These are phyloP conservation scores for Lomentospora prolificans DNA, from an alignment of 2,329 filamentous ascomycete species.

Conservation along the genomic window DNA sequence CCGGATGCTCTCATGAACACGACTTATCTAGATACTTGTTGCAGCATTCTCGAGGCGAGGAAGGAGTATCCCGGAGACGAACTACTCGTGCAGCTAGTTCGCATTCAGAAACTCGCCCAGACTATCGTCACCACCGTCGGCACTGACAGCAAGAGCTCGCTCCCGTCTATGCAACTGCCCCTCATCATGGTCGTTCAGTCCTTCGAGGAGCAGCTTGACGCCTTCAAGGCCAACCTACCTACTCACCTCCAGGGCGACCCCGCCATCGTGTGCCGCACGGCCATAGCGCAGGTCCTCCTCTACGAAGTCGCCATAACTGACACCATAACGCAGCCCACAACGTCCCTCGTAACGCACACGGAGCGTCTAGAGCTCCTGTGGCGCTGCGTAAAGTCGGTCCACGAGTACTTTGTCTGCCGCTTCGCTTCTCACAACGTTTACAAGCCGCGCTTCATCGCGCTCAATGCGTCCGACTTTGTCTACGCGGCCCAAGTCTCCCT, in stretches of 20 bases:
- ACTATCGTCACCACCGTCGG: slow-evolving; percentile 31
- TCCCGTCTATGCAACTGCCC: slow-evolving; percentile 26
- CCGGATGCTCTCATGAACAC: slow-evolving; percentile 38
- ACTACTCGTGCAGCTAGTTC: slow-evolving; percentile 34
- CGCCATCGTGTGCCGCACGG: slow-evolving; percentile 26
- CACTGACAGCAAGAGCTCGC: slow-evolving; percentile 17
- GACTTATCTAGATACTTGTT: slow-evolving; percentile 31
- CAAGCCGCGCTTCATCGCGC: slow-evolving; percentile 29
- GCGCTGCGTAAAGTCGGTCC: slow-evolving; percentile 30
- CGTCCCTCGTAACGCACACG: slow-evolving; percentile 20
- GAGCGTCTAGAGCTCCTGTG: slow-evolving; percentile 37
- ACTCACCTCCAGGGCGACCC: slow-evolving; percentile 23
- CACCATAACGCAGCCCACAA: neutral
- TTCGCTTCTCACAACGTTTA: slow-evolving; percentile 21
- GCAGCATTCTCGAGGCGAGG: slow-evolving; percentile 28
- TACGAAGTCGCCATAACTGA: slow-evolving; percentile 37
- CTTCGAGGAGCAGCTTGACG: slow-evolving; percentile 33
- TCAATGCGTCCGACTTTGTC: slow-evolving; percentile 36
- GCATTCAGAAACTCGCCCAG: slow-evolving; percentile 37
- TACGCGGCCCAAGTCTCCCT: slow-evolving; percentile 36
- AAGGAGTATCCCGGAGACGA: slow-evolving; percentile 33
- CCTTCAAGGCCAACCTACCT: slow-evolving; percentile 26
- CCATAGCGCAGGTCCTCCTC: slow-evolving; percentile 35
- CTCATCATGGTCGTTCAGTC: slow-evolving; percentile 30
- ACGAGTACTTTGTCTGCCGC: slow-evolving; percentile 28